Evolutionary conservation across 495 filamentous ascomycete genomes (phyloP).

Genomic region (Viridothelium virens): DNA sequence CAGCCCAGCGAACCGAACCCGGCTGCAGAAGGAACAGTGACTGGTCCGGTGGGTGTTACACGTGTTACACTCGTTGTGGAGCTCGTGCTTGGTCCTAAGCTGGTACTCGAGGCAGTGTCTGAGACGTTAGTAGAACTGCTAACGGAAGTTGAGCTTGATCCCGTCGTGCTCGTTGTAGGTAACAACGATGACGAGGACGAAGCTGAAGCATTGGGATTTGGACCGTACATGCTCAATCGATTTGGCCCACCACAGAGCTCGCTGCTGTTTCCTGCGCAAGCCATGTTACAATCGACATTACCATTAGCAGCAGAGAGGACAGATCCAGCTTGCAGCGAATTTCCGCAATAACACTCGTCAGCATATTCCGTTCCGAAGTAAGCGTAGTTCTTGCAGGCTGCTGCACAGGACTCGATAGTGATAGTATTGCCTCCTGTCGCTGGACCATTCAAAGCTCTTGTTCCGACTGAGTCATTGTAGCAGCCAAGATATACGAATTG

Average conservation of each 20-base stretch:
- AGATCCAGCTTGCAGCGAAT: conserved; percentile 18
- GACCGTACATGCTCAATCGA: conserved; percentile 19
- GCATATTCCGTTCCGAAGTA: conserved; percentile 30
- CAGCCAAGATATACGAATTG: conserved; percentile 21
- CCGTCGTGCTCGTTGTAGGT: too few relatives aligned
- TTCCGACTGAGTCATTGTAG: conserved; percentile 23
- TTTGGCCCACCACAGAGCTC: conserved; percentile 28
- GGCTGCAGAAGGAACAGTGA: not conserved
- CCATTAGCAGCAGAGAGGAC: conserved; percentile 12
- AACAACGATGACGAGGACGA: not conserved
- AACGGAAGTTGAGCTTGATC: too few relatives aligned
- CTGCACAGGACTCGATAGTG: conserved; percentile 10
- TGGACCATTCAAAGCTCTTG: conserved; percentile 19
- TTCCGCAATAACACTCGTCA: conserved; percentile 38
- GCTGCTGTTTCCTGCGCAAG: conserved; percentile 29
- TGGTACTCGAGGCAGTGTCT: too few relatives aligned
- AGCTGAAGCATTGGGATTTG: conserved; percentile 10
- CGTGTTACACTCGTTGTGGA: too few relatives aligned
- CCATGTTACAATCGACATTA: conserved; percentile 27
- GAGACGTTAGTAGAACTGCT: too few relatives aligned
- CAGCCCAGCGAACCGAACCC: conserved; percentile 13
- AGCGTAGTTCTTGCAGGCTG: not conserved
- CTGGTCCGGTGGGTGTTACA: not conserved
- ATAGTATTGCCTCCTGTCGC: not conserved
- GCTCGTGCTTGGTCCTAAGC: too few relatives aligned